Percentiles rank a stretch among this genome's conserved stretches.
Conservation (phyloP, 352 stramenopile genomes). For the Plasmopara halstedii region DNA sequence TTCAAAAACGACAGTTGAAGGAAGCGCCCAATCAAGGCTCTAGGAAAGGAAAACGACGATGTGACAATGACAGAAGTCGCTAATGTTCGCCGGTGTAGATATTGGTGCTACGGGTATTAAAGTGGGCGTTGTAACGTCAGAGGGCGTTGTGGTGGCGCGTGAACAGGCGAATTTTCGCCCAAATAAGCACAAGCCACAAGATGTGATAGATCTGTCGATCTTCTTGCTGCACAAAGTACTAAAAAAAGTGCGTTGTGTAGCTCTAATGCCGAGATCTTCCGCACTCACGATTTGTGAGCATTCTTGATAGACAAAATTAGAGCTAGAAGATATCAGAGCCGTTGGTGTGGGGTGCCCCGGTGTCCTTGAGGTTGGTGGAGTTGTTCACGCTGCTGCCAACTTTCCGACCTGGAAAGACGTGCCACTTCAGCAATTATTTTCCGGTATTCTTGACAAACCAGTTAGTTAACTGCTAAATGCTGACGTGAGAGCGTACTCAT, state of each 20-base stretch:
- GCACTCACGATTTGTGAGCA: conserved; percentile 4
- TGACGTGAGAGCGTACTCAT: no score
- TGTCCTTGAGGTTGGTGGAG: conserved; percentile 33
- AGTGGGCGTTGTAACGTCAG: conserved; percentile 45
- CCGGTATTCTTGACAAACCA: conserved; percentile 24
- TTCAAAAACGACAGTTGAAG: no score
- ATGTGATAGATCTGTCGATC: conserved; percentile 46
- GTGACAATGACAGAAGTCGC: no score
- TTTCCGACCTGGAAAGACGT: conserved; percentile 64
- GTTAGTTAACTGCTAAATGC: conserved; percentile 8
- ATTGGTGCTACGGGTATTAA: conserved; percentile 74
- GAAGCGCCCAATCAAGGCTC: no score
- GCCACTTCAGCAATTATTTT: conserved; percentile 48
- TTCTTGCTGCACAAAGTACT: conserved; percentile 36
- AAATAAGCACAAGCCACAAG: conserved; percentile 32
- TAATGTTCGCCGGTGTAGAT: conserved; percentile 60
- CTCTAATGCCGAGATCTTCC: not conserved
- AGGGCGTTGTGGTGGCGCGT: conserved; percentile 39
- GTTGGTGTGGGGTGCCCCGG: conserved; percentile 65
- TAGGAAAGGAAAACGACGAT: no score
- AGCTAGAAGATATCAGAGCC: conserved; percentile 28
- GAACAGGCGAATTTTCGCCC: conserved; percentile 37
- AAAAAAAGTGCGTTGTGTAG: conserved; percentile 19
- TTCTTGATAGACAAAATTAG: conserved; percentile 16
- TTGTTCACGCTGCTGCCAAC: conserved; percentile 61